Percentiles rank a stretch among this genome's conserved stretches.
These are phyloP conservation scores for Penicillium sp. DNA, from an alignment of 2,329 filamentous ascomycete species.

Conservation along the genomic window DNA sequence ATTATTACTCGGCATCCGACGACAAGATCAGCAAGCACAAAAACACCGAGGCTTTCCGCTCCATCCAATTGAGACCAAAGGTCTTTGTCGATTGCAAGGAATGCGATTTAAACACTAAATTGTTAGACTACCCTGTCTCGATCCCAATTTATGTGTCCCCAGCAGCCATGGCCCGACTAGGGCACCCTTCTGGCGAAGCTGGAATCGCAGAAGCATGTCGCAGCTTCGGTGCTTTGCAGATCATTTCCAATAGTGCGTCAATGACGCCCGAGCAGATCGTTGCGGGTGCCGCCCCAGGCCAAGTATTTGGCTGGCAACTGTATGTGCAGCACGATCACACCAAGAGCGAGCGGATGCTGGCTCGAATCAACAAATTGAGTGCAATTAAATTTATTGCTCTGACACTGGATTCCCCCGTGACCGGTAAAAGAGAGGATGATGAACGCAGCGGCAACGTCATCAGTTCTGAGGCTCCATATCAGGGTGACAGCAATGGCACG, in stretches of 20 bases:
- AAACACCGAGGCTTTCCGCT: conserved; percentile 28
- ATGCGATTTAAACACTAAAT: conserved; percentile 68
- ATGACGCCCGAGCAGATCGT: conserved; percentile 84
- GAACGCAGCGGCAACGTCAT: conserved; percentile 53
- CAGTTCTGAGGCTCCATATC: conserved; percentile 57
- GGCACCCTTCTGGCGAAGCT: conserved; percentile 76
- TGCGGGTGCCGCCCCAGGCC: conserved; percentile 62
- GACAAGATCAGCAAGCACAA: conserved; percentile 59
- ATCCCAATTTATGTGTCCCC: conserved; percentile 79
- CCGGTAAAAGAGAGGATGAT: conserved; percentile 84
- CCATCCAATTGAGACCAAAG: conserved; percentile 78
- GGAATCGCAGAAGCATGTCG: conserved; percentile 77
- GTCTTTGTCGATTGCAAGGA: conserved; percentile 79
- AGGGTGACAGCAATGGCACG: conserved; percentile 49
- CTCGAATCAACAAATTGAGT: conserved; percentile 65
- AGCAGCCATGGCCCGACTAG: conserved; percentile 83
- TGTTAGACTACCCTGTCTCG: conserved; percentile 70
- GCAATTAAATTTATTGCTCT: conserved; percentile 79
- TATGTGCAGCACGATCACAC: conserved; percentile 80
- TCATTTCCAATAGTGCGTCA: conserved; percentile 83
- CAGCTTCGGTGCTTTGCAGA: conserved; percentile 71
- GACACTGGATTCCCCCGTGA: conserved; percentile 85
- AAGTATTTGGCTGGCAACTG: conserved; percentile 91
- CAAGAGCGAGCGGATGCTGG: conserved; percentile 76
- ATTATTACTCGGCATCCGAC: conserved; percentile 86